Evolutionary conservation across 257 asterid species (phyloP).

Genomic region (Nicotiana undulata): DNA sequence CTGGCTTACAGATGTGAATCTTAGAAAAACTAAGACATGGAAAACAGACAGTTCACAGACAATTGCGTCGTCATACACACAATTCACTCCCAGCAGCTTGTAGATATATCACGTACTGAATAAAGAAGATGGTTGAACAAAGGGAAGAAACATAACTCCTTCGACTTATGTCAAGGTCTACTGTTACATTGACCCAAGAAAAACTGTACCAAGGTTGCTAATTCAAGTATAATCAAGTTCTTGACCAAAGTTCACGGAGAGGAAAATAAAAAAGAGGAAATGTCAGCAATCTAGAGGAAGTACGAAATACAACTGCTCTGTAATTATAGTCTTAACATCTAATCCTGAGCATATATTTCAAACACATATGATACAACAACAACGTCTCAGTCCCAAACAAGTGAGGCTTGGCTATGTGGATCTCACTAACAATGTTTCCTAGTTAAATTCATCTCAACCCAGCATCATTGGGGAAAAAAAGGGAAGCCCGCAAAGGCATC

Average conservation of each 20-base stretch:
- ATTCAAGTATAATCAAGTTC: background rate
- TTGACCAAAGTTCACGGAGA: background rate
- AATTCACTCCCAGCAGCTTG: background rate
- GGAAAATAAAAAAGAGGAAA: background rate
- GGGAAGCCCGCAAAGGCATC: too few species aligned
- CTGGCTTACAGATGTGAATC: background rate
- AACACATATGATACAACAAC: background rate
- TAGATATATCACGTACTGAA: background rate
- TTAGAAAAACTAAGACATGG: background rate
- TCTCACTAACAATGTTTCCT: background rate
- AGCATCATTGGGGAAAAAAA: background rate
- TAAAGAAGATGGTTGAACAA: background rate
- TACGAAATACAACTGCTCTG: background rate
- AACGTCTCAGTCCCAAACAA: background rate
- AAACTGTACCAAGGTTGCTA: background rate
- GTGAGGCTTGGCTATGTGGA: background rate
- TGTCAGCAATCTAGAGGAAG: background rate
- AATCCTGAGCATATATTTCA: background rate
- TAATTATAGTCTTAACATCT: background rate
- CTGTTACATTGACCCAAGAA: background rate
- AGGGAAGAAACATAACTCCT: background rate
- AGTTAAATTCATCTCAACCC: background rate
- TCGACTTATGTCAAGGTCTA: background rate
- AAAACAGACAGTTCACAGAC: background rate
- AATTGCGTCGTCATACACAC: background rate